Evolutionary conservation across 2,329 filamentous ascomycete genomes (phyloP).

Genomic region (Epichloe elymi): DNA sequence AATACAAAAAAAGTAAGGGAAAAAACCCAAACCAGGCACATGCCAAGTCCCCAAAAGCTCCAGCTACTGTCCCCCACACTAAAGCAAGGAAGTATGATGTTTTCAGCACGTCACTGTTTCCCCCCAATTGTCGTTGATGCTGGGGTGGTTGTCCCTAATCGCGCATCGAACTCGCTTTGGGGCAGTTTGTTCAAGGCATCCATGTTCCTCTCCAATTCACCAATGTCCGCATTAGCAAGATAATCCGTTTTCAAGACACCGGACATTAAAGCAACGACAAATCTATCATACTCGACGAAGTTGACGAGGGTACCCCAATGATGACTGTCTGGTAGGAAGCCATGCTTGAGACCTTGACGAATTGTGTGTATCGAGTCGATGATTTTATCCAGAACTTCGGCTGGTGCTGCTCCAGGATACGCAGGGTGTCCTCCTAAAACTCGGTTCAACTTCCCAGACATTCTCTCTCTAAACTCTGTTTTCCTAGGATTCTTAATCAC

Average conservation of each 20-base stretch:
- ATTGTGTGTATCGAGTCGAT: conserved; percentile 14
- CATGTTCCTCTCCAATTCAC: conserved; percentile 15
- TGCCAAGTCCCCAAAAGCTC: neutral
- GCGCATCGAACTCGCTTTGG: conserved; percentile 12
- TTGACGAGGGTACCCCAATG: conserved; percentile 22
- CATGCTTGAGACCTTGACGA: conserved; percentile 13
- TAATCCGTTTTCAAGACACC: conserved; percentile 14
- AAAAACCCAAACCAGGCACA: neutral
- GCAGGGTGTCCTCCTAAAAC: neutral
- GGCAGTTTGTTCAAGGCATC: conserved; percentile 14
- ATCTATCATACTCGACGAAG: conserved; percentile 15
- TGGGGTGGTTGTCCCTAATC: neutral
- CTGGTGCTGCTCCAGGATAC: neutral
- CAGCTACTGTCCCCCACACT: neutral
- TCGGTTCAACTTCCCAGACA: conserved; percentile 2
- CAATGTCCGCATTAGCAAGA: conserved; percentile 15
- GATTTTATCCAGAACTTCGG: conserved; percentile 9
- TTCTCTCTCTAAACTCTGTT: conserved; percentile 13
- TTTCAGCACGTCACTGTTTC: neutral
- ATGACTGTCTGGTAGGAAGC: conserved; percentile 19
- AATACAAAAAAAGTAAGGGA: neutral
- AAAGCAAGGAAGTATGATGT: neutral
- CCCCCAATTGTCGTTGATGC: no score
- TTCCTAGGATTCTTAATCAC: conserved; percentile 9
- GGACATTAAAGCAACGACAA: conserved; percentile 18